These are phyloP conservation scores for Papilionanthe hybrid DNA, from an alignment of 116 monocot genomes.

Conservation along the genomic window DNA sequence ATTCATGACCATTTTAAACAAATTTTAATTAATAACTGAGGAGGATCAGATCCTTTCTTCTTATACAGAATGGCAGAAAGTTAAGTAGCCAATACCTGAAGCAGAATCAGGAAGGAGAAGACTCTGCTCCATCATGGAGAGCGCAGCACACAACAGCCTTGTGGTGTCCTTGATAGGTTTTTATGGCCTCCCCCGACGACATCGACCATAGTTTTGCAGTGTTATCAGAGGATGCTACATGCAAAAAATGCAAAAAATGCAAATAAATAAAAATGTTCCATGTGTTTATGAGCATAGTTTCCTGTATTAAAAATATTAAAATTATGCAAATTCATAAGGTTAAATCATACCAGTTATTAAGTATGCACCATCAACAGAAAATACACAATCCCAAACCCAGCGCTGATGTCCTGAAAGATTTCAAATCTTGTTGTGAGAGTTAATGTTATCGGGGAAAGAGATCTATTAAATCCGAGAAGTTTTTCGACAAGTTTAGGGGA, in stretches of 20 bases:
- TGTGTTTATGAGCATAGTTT: neutral
- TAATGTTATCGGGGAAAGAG: neutral
- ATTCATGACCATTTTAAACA: neutral
- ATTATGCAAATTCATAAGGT: neutral
- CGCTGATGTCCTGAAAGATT: slow-evolving; percentile 71
- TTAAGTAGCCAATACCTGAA: neutral
- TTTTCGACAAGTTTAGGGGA: no score
- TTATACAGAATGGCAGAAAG: neutral
- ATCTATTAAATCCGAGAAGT: no score
- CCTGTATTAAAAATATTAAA: neutral
- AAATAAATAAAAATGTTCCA: neutral
- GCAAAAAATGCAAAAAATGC: neutral
- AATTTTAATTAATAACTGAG: neutral
- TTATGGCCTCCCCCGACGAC: slow-evolving; percentile 75
- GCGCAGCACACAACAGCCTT: slow-evolving; percentile 88
- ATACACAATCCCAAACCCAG: slow-evolving; percentile 99
- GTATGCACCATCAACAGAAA: slow-evolving; percentile 97
- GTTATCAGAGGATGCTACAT: slow-evolving; percentile 85
- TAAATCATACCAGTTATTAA: slow-evolving; percentile 71
- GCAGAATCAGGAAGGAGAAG: slow-evolving; percentile 28
- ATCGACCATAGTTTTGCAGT: slow-evolving; percentile 86
- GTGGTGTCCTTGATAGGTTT: slow-evolving; percentile 84
- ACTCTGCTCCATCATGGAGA: slow-evolving; percentile 88
- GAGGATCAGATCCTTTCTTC: neutral
- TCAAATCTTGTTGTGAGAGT: neutral